Base-by-base conservation (phyloP, 73 alveolate genomes). In the Stentor roeselii region DNA sequence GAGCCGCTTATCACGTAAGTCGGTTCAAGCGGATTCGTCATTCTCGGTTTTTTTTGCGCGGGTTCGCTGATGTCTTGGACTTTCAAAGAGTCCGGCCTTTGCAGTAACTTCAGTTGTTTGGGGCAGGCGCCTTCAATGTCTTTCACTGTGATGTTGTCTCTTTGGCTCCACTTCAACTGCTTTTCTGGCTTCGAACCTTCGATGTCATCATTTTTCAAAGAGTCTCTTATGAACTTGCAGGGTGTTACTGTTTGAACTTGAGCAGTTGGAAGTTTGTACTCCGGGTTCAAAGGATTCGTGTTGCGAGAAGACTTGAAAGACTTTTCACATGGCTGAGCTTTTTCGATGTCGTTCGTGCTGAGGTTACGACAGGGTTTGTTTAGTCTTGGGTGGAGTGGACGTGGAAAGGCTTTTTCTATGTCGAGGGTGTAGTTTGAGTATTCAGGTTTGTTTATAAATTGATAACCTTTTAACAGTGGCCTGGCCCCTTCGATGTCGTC, bases 11-110 rank as follows among this genome's bases (percentile, higher is more conserved):
- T 86, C 11, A 40, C 74, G 86, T 97, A 97, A 21, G 89, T 60
- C 50, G 99, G 99, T n/a, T 91, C 92, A 41, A 97, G 93, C 3
- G 99, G 99, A 89, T 97, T 97, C 2, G 99, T 92, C 6, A 75
- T 80, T 75, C 99, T 85, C 21, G 82, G 85, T 38, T 95, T 86
- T 77, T 75, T 85, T 34, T 41, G 36, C 31, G 74, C 36, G 59
- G 50, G 67, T 30, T 84, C 84, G 34, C 60, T 88, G 0, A 88
- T 88, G 41, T 88, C 93, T 61, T 89, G 87, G 27, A 89, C 86
- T 38, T 90, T 82, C 3, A 95, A 86, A 59, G 89, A 85, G 76
- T 94, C 96, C 0, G 92, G 78, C 75, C 90, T 87, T 74, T 90
- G 93, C 78, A 3, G 59, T 39, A 61, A 11, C 61, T 84, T 90